Evolutionary conservation across 768 basidiomycete species (phyloP), one percentile per base, ranked within the genome.

Genomic region (Psilocybe azurescens): DNA sequence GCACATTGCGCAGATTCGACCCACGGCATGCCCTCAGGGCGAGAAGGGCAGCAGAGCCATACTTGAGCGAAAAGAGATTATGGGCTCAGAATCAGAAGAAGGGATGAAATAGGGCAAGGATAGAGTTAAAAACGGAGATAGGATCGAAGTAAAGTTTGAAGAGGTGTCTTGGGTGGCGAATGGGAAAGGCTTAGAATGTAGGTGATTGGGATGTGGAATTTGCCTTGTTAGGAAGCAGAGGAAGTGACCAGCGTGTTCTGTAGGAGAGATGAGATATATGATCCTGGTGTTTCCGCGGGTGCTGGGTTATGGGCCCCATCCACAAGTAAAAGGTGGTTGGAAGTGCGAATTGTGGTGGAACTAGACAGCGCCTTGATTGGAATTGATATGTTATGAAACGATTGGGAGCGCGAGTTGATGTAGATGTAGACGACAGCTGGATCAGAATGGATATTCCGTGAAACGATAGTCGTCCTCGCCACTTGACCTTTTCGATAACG

Each of bases 261-360:
- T 60, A 74, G 50, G 68, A 75, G 64, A 76, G 79, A 50, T 76
- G 74, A 57, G 59, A 96, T 76, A 71, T 94, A 98, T 2, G 78
- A 71, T 8, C 87, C 82, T 9, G 98, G 85, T 0, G 85, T 84
- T 30, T 73, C 65, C 0, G 94, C 83, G 0, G 94, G 94, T 5
- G 93, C 89, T 8, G 88, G 77, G 71, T 99, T 99, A 73, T 99
- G 97, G 0, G 97, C 97, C 2, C 97, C 97, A 69, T 99, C 97
- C 3, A 89, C 90, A 9, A 99, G 82, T 24, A 24, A 24, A 24
- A 24, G 24, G 24, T 2, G 24, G 24, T 24, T 24, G 24, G 24
- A 24, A 24, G 24, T 24, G 24, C 24, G 24, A 1, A 24, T 24
- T 24, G 24, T 24, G 24, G 24, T 24, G 24, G 24, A 24, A 24